These are phyloP conservation scores for Scutellaria galericulata DNA, from an alignment of 257 asterid species.

Conservation along the genomic window DNA sequence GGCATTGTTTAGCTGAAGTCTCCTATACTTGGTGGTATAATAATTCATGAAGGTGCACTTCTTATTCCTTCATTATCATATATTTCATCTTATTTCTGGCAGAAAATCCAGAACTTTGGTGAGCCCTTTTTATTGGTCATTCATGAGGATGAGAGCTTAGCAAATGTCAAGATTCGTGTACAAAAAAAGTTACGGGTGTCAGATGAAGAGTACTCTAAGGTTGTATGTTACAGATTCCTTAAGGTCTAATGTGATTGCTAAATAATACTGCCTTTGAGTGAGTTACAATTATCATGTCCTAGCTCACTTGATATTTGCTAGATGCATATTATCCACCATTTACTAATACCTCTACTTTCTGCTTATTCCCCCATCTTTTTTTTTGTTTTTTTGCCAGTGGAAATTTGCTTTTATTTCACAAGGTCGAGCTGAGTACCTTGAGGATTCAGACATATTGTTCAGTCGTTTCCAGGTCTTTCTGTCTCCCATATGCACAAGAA, in stretches of 20 bases:
- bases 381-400: slow-evolving; percentile 56
- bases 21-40: slow-evolving; percentile 16
- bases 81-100: slow-evolving; percentile 33
- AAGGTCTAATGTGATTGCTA: not conserved
- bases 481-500: not conserved
- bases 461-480: slow-evolving; percentile 58
- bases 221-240: slow-evolving; percentile 22
- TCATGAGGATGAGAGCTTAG: slow-evolving; percentile 53
- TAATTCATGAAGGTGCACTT: slow-evolving; percentile 26
- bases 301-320: slow-evolving; percentile 30
- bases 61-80: not conserved
- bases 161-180: slow-evolving; percentile 51
- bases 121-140: slow-evolving; percentile 63
- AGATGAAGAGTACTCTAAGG: slow-evolving; percentile 63
- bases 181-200: slow-evolving; percentile 61
- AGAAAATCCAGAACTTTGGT: slow-evolving; percentile 64
- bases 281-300: slow-evolving; percentile 15
- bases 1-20: not conserved
- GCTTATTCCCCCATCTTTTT: slow-evolving; percentile 6
- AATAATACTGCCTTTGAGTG: slow-evolving; percentile 18
- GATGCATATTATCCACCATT: slow-evolving; percentile 16
- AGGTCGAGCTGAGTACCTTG: slow-evolving; percentile 58
- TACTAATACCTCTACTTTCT: slow-evolving; percentile 2
- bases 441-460: slow-evolving; percentile 57
- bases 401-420: slow-evolving; percentile 60